These are phyloP conservation scores for Hydnomerulius pinastri DNA, from an alignment of 768 basidiomycete genomes.

Conservation along the genomic window DNA sequence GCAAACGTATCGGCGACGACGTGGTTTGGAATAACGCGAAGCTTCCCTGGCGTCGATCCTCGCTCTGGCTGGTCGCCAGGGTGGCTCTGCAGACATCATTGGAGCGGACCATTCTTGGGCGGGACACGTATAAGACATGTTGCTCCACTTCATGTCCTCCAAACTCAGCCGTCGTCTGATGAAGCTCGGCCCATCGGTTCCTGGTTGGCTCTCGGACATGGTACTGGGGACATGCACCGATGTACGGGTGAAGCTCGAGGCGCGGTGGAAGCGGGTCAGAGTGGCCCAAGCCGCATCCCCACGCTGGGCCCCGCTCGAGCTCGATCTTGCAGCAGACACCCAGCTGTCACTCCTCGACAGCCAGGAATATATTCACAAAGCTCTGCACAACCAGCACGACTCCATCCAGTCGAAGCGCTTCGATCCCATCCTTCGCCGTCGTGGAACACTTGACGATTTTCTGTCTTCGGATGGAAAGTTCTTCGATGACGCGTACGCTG, in stretches of 20 bases:
- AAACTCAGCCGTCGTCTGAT: slow-evolving; percentile 16
- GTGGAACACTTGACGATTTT: no score
- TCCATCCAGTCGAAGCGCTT: slow-evolving; percentile 11
- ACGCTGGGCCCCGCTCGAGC: slow-evolving; percentile 27
- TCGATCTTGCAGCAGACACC: slow-evolving; percentile 33
- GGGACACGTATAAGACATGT: slow-evolving; percentile 11
- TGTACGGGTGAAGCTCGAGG: slow-evolving; percentile 19
- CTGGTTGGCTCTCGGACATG: neutral
- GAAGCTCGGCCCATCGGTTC: slow-evolving; percentile 5
- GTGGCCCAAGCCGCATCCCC: slow-evolving; percentile 21
- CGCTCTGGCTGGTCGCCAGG: slow-evolving; percentile 30
- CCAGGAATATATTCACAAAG: slow-evolving; percentile 24
- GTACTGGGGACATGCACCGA: slow-evolving; percentile 14
- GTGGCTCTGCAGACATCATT: slow-evolving; percentile 29
- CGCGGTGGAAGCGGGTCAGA: slow-evolving; percentile 35
- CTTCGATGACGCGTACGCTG: neutral
- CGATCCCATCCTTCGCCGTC: neutral
- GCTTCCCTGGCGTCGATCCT: no score
- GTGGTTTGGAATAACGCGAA: no score
- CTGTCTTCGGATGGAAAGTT: no score
- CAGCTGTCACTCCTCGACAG: slow-evolving; percentile 33
- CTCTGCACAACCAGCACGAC: slow-evolving; percentile 1
- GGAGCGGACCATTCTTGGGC: slow-evolving; percentile 15
- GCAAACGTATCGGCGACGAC: no score
- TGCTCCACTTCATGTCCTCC: slow-evolving; percentile 25